These are phyloP conservation scores for Neurospora africana DNA, from an alignment of 495 filamentous ascomycete species.

Conservation along the genomic window DNA sequence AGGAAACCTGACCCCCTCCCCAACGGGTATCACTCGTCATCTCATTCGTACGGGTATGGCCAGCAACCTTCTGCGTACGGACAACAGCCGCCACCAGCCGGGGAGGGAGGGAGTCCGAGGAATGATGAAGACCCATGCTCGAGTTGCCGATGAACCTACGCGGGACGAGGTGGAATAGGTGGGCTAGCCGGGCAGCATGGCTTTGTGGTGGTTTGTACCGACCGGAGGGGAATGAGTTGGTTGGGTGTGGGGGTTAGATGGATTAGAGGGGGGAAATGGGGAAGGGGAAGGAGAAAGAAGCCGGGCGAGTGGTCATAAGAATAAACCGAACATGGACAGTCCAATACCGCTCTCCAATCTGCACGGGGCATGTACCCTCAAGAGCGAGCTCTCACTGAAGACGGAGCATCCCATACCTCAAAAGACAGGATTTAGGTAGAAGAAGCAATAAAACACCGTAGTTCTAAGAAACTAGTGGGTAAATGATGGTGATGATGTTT, in stretches of 20 bases:
- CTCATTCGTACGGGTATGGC: slow-evolving; percentile 15
- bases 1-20: no score
- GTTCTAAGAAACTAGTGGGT: not conserved
- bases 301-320: slow-evolving; percentile 17
- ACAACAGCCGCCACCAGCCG: slow-evolving; percentile 15
- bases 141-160: not conserved
- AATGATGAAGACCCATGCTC: not conserved
- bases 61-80: slow-evolving; percentile 15
- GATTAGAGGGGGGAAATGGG: not conserved
- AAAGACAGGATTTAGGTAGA: not conserved
- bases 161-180: not conserved
- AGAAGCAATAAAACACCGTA: not conserved
- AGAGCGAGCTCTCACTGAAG: not conserved
- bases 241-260: not conserved
- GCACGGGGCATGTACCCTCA: not conserved
- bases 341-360: slow-evolving; percentile 1
- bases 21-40: slow-evolving; percentile 18
- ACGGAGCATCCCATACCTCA: not conserved
- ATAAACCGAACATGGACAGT: slow-evolving; percentile 12
- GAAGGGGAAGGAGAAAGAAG: not conserved
- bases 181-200: not conserved
- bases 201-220: slow-evolving; percentile 48
- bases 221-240: slow-evolving; percentile 45
- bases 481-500: not conserved
- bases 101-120: not conserved